phyloP scores from a whole-genome alignment of 2,329 filamentous ascomycete species.

The Diaporthe helianthi region DNA sequence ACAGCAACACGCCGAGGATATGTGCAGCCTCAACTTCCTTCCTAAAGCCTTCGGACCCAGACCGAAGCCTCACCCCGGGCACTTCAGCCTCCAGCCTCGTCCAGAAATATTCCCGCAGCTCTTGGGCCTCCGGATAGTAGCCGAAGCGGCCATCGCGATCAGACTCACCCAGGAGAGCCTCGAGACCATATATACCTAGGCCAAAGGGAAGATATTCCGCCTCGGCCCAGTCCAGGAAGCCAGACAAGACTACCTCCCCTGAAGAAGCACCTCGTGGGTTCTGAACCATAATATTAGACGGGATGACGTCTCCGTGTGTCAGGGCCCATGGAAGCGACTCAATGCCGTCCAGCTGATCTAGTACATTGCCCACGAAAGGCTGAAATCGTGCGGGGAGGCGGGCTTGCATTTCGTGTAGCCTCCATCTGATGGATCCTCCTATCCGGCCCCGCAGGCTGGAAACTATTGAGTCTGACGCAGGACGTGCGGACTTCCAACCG shows the following conservation, averaged over 20 bases:
- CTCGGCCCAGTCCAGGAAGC: conserved; percentile 71
- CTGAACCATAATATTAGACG: conserved; percentile 63
- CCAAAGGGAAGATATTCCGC: conserved; percentile 68
- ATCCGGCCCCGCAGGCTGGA: conserved; percentile 43
- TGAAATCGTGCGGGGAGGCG: conserved; percentile 47
- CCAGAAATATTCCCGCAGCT: conserved; percentile 61
- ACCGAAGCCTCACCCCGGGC: conserved; percentile 42
- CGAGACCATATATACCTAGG: conserved; percentile 64
- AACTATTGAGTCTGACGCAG: conserved; percentile 12
- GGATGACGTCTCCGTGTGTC: conserved; percentile 67
- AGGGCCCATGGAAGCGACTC: conserved; percentile 59
- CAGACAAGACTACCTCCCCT: conserved; percentile 46
- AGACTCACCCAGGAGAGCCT: conserved; percentile 63
- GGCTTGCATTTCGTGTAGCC: conserved; percentile 47
- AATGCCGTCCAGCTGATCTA: conserved; percentile 45
- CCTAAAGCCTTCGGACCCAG: conserved; percentile 17
- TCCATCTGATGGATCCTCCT: conserved; percentile 50
- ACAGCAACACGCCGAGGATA: conserved; percentile 63
- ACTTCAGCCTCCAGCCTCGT: conserved; percentile 44
- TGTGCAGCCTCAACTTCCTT: conserved; percentile 51
- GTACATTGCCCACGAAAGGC: conserved; percentile 38
- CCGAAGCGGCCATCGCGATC: conserved; percentile 44
- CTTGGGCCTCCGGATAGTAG: conserved; percentile 53
- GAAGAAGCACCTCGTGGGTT: neutral
- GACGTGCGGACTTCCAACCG: conserved; percentile 44